phyloP scores from a whole-genome alignment of 2,329 filamentous ascomycete genomes.

The Fonsecaea erecta region DNA sequence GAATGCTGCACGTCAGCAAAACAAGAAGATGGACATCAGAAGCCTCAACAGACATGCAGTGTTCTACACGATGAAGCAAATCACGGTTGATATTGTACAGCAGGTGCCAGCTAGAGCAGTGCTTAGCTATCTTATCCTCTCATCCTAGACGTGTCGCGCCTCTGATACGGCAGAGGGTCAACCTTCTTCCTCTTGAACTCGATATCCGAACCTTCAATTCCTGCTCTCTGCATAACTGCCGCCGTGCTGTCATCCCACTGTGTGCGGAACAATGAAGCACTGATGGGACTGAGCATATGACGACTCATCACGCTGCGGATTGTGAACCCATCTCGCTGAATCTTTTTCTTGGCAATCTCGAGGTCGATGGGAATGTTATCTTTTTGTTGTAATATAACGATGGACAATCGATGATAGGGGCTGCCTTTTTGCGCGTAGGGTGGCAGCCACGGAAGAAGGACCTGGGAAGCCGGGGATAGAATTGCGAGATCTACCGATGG shows the following conservation, averaged over 20 bases:
- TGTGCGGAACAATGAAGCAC: slow-evolving; percentile 84
- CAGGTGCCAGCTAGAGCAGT: slow-evolving; percentile 38
- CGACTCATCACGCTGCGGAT: slow-evolving; percentile 75
- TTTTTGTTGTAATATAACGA: slow-evolving; percentile 83
- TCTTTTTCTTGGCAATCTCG: slow-evolving; percentile 58
- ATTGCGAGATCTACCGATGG: slow-evolving; percentile 68
- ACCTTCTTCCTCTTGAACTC: slow-evolving; percentile 84
- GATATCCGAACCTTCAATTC: slow-evolving; percentile 74
- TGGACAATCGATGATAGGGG: slow-evolving; percentile 84
- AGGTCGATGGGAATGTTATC: slow-evolving; percentile 64
- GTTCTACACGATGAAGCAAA: slow-evolving; percentile 5
- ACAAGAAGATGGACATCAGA: background rate
- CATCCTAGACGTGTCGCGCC: slow-evolving; percentile 52
- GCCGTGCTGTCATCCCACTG: slow-evolving; percentile 87
- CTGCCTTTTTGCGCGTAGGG: slow-evolving; percentile 87
- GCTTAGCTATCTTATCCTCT: slow-evolving; percentile 48
- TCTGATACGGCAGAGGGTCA: slow-evolving; percentile 68
- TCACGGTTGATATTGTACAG: slow-evolving; percentile 21
- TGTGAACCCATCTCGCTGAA: slow-evolving; percentile 70
- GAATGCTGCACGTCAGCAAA: background rate
- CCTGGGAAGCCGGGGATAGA: slow-evolving; percentile 65
- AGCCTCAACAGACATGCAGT: background rate
- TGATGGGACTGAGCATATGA: slow-evolving; percentile 72
- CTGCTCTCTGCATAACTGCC: slow-evolving; percentile 82
- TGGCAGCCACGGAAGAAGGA: slow-evolving; percentile 80